Percentiles rank a stretch among this genome's conserved stretches.
Evolutionary conservation across 1,284 basidiomycete species (phyloP).

Genomic region (Taiwanofungus camphoratus): DNA sequence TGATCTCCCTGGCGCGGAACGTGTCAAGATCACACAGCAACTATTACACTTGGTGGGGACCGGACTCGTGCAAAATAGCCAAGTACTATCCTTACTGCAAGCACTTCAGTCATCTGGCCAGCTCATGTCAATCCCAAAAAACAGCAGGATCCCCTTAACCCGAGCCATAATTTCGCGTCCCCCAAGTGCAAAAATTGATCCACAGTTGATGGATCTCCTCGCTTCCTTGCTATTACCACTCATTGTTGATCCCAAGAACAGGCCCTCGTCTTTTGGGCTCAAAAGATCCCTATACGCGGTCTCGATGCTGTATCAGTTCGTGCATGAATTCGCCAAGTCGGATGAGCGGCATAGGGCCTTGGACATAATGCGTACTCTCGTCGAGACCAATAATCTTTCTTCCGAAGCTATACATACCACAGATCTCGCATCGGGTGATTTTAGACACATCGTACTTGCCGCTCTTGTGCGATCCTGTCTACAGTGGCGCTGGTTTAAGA

Average conservation of each 20-base stretch:
- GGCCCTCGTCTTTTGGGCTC: no score
- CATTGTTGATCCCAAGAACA: no score
- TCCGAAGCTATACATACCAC: conserved; percentile 33
- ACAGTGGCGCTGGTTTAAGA: conserved; percentile 42
- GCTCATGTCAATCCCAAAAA: not conserved
- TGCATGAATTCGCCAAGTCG: conserved; percentile 11
- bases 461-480: conserved; percentile 43
- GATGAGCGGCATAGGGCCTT: conserved; percentile 15
- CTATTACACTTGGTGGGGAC: no score
- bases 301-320: conserved; percentile 17
- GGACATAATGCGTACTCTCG: conserved; percentile 28
- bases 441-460: conserved; percentile 38
- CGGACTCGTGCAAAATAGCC: not conserved
- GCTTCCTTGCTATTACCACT: no score
- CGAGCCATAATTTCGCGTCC: not conserved
- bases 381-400: conserved; percentile 28
- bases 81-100: not conserved
- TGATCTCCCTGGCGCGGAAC: not conserved
- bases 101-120: not conserved
- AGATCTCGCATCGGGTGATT: conserved; percentile 29
- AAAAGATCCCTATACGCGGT: not conserved
- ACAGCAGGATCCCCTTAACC: not conserved
- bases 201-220: conserved; percentile 2
- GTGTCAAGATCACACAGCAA: no score
- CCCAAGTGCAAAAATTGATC: no score